Evolutionary conservation across 495 filamentous ascomycete genomes (phyloP).

Genomic region (Annulohypoxylon moriforme): DNA sequence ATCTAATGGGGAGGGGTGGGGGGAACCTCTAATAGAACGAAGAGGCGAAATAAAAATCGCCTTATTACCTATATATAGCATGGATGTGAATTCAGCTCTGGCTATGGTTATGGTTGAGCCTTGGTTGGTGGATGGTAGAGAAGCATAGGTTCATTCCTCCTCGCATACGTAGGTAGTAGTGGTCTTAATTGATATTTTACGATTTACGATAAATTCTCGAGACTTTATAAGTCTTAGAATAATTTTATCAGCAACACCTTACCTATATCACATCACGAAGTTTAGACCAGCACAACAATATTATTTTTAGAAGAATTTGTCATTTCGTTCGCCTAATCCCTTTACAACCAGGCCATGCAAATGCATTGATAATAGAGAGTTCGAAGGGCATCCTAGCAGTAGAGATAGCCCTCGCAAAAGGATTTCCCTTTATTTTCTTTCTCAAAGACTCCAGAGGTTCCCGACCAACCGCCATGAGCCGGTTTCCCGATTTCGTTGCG

Average conservation of each 20-base stretch:
- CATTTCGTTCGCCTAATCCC: conserved; percentile 54
- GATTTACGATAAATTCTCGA: background rate
- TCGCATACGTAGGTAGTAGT: background rate
- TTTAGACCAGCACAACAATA: background rate
- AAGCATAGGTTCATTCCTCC: background rate
- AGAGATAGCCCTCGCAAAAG: conserved; percentile 43
- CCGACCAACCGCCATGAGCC: conserved; percentile 47
- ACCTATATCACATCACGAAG: conserved; percentile 1
- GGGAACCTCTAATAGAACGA: background rate
- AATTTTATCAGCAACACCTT: background rate
- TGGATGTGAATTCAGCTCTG: background rate
- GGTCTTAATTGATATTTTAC: background rate
- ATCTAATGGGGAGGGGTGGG: background rate
- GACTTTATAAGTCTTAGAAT: background rate
- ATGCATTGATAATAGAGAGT: conserved; percentile 48
- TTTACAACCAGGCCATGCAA: conserved; percentile 54
- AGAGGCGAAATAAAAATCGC: background rate
- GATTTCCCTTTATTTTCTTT: conserved; percentile 41
- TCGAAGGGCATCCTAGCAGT: conserved; percentile 38
- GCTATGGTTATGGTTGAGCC: background rate
- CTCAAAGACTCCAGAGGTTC: conserved; percentile 47
- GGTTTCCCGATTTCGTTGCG: conserved; percentile 38
- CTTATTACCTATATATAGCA: background rate
- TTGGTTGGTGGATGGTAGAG: background rate
- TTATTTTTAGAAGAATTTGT: conserved; percentile 43